Evolutionary conservation across 805 yeast species (phyloP).

Genomic region (Komagataella populi): DNA sequence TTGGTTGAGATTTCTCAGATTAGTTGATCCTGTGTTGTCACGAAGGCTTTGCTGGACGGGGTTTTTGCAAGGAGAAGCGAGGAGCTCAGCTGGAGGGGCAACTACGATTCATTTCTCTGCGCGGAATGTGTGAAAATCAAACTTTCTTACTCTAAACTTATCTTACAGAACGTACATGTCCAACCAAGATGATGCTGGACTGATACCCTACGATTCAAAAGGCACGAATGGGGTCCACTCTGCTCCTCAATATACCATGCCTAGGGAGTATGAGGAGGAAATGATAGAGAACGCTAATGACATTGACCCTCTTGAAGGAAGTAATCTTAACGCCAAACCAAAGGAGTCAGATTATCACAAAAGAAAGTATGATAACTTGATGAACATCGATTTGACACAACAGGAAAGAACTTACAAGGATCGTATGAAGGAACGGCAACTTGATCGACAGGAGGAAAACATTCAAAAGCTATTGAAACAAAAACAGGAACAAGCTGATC

Average conservation of each 20-base stretch:
- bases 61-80: not conserved
- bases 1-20: not conserved
- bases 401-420: constrained; percentile 23
- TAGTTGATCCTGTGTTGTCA: not conserved
- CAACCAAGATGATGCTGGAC: not conserved
- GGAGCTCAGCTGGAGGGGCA: too few relatives aligned
- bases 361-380: constrained; percentile 13
- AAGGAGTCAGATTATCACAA: constrained; percentile 36
- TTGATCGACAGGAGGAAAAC: constrained; percentile 20
- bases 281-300: constrained; percentile 10
- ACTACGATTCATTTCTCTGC: not conserved
- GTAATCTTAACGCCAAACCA: constrained; percentile 15
- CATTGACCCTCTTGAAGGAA: constrained; percentile 11
- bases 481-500: constrained; percentile 5
- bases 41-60: not conserved
- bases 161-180: not conserved
- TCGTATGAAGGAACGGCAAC: constrained; percentile 24
- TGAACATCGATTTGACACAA: constrained; percentile 2
- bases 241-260: constrained; percentile 7
- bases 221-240: constrained; percentile 1
- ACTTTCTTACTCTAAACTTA: not conserved
- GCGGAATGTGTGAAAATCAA: not conserved
- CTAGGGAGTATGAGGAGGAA: constrained; percentile 6
- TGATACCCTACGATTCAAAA: constrained; percentile 3
- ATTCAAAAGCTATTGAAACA: constrained; percentile 12